Percentiles rank a stretch among this genome's conserved stretches.
Evolutionary conservation across 306 rosid genomes (phyloP).

Genomic region (Corylus heterophylla): DNA sequence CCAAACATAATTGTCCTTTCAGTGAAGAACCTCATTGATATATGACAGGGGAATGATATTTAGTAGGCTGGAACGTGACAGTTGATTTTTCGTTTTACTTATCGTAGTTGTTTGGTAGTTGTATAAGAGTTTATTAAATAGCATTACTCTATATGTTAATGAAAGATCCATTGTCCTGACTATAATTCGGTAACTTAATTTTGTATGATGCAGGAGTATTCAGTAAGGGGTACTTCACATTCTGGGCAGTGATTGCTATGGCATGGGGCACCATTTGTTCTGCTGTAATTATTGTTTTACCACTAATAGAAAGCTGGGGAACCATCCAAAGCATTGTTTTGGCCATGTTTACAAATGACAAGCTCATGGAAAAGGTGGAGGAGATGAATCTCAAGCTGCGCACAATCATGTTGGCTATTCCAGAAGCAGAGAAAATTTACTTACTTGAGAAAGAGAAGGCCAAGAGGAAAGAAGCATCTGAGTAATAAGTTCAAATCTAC

Average conservation of each 20-base stretch:
- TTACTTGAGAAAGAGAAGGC: slow-evolving; percentile 66
- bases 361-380: slow-evolving; percentile 67
- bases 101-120: too few relatives aligned
- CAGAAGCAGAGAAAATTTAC: slow-evolving; percentile 79
- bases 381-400: slow-evolving; percentile 70
- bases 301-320: slow-evolving; percentile 73
- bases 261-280: slow-evolving; percentile 90
- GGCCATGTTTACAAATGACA: slow-evolving; percentile 83
- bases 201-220: slow-evolving; percentile 58
- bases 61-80: too few relatives aligned
- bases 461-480: slow-evolving; percentile 41
- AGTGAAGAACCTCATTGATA: background rate
- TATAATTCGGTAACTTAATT: background rate
- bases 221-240: slow-evolving; percentile 66
- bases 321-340: slow-evolving; percentile 51
- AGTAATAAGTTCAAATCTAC: slow-evolving; percentile 12
- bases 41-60: background rate
- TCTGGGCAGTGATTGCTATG: slow-evolving; percentile 87
- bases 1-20: background rate
- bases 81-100: too few relatives aligned
- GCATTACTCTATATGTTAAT: too few relatives aligned
- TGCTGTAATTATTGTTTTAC: slow-evolving; percentile 66
- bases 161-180: background rate
- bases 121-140: too few relatives aligned
- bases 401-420: slow-evolving; percentile 61